Percentiles rank a stretch among this genome's conserved stretches.
Evolutionary conservation across 2,329 filamentous ascomycete genomes (phyloP).

Genomic region (Tolypocladium ophioglossoides): DNA sequence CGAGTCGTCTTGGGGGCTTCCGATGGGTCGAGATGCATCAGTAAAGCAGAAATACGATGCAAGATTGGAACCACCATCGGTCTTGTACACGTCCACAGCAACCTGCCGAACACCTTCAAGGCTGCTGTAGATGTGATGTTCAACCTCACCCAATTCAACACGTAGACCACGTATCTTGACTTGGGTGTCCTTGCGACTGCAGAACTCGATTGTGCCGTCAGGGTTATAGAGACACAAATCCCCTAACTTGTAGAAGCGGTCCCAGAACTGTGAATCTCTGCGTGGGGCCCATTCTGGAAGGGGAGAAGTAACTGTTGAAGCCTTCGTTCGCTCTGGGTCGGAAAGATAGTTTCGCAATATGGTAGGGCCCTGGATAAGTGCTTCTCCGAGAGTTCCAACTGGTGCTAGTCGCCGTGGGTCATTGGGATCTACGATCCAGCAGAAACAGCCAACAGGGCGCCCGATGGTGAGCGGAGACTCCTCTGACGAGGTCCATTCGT

Average conservation of each 20-base stretch:
- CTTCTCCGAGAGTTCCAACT: conserved; percentile 3
- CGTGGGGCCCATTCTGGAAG: neutral
- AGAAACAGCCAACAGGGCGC: too few species aligned
- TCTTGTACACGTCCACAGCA: neutral
- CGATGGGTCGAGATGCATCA: too few species aligned
- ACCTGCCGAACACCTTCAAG: too few species aligned
- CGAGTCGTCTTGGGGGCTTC: too few species aligned
- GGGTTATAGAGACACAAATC: conserved; percentile 8
- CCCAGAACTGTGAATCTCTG: neutral
- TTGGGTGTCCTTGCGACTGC: conserved; percentile 1
- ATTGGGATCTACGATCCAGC: conserved; percentile 1
- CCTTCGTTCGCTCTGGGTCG: neutral
- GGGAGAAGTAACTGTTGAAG: too few species aligned
- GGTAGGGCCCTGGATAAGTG: conserved; percentile 5
- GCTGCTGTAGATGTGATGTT: too few species aligned
- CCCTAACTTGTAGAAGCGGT: conserved; percentile 8
- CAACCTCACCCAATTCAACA: conserved; percentile 9
- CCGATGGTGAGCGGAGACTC: too few species aligned
- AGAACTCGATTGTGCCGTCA: conserved; percentile 7
- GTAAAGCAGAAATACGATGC: neutral
- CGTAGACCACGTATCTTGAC: conserved; percentile 11
- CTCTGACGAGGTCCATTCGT: too few species aligned
- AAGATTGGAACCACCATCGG: neutral
- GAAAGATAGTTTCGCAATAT: conserved; percentile 3
- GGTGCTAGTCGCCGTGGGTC: conserved; percentile 1